phyloP scores from a whole-genome alignment of 192 early-diverging fungal genomes.

The Diversispora epigaea region DNA sequence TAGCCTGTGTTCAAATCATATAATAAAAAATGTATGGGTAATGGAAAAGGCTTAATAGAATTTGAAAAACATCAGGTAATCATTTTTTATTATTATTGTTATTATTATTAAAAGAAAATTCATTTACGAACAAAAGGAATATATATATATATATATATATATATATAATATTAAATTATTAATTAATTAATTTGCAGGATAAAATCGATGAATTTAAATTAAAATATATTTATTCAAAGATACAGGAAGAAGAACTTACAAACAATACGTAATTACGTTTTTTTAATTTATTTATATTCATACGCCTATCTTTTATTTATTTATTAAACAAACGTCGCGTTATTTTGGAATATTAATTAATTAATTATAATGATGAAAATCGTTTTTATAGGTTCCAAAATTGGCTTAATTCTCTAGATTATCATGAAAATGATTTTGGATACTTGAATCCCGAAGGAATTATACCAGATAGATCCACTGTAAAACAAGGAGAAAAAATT shows the following conservation, averaged over 20 bases:
- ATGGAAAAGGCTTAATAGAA: slow-evolving; percentile 42
- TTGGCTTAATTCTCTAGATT: background rate
- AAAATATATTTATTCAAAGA: slow-evolving; percentile 81
- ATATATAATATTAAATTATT: slow-evolving; percentile 9
- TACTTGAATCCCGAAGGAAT: background rate
- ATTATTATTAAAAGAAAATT: too few relatives aligned
- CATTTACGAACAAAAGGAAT: too few relatives aligned
- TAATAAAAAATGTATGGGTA: slow-evolving; percentile 52
- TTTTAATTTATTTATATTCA: slow-evolving; percentile 23
- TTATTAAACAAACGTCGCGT: background rate
- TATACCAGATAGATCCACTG: background rate
- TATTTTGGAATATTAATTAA: too few relatives aligned
- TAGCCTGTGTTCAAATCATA: slow-evolving; percentile 66
- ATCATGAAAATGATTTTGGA: background rate
- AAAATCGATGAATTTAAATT: slow-evolving; percentile 85
- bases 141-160: too few relatives aligned
- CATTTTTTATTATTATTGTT: slow-evolving; percentile 2
- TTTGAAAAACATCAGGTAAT: slow-evolving; percentile 58
- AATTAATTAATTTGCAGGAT: slow-evolving; percentile 36
- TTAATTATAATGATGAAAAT: too few relatives aligned
- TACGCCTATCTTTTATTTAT: background rate
- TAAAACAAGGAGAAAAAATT: background rate
- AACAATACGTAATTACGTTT: slow-evolving; percentile 53
- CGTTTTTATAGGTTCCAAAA: background rate
- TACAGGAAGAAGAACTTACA: slow-evolving; percentile 71